phyloP scores from a whole-genome alignment of 106 monocot species.

The Dioscorea zingiberensis region DNA sequence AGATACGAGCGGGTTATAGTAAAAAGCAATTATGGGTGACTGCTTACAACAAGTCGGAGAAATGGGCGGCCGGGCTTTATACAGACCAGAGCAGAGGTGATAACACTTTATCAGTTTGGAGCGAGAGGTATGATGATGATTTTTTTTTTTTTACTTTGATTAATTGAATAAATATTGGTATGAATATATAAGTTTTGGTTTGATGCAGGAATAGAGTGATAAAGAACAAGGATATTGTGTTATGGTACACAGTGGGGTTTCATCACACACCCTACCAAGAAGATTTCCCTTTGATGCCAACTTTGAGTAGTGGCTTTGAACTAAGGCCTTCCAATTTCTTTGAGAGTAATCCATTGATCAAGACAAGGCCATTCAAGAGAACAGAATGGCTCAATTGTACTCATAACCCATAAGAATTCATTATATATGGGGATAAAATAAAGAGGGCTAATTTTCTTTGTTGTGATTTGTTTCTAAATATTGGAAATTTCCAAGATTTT shows the following conservation, averaged over 20 bases:
- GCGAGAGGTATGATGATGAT: constrained; percentile 36
- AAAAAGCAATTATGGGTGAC: constrained; percentile 80
- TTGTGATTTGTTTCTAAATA: too few species aligned
- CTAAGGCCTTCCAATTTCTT: constrained; percentile 72
- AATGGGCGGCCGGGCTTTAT: constrained; percentile 53
- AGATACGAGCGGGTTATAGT: constrained; percentile 37
- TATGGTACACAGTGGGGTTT: constrained; percentile 70
- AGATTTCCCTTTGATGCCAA: constrained; percentile 68
- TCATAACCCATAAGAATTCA: constrained; percentile 1
- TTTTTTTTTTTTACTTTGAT: too few species aligned
- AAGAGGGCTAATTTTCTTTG: too few species aligned
- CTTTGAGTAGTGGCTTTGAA: constrained; percentile 42
- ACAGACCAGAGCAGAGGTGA: constrained; percentile 45
- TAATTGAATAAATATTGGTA: too few species aligned
- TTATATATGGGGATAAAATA: too few species aligned
- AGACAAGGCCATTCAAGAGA: constrained; percentile 1
- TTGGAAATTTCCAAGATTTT: too few species aligned
- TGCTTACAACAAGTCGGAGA: constrained; percentile 45
- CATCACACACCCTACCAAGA: constrained; percentile 72
- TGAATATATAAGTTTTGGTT: too few species aligned
- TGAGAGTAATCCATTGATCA: constrained; percentile 63
- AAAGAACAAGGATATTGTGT: constrained; percentile 52
- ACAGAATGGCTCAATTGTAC: not conserved
- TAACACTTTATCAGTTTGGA: constrained; percentile 54
- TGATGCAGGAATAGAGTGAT: constrained; percentile 43